Evolutionary conservation across 768 basidiomycete genomes (phyloP).

Genomic region (Mycena metata): DNA sequence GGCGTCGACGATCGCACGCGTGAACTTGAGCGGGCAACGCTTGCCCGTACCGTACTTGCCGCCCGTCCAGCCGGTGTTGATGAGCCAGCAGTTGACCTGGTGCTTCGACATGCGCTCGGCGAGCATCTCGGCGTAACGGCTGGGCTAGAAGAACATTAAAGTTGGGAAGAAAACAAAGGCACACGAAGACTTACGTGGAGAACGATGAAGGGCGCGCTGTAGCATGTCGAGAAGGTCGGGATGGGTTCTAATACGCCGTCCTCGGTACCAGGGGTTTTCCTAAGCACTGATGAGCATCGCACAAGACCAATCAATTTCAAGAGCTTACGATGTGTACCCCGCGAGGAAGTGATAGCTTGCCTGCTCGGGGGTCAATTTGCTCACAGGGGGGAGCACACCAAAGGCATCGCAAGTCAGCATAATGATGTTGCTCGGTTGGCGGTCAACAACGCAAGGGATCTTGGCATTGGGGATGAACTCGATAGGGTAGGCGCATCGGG

Average conservation of each 20-base stretch:
- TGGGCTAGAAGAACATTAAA: conserved; percentile 64
- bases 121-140: conserved; percentile 97
- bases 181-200: conserved; percentile 79
- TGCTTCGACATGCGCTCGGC: conserved; percentile 92
- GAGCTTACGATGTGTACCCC: conserved; percentile 90
- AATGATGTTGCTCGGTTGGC: conserved; percentile 94
- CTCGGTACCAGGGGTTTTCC: conserved; percentile 99
- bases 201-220: conserved; percentile 99
- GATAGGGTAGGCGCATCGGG: conserved; percentile 99
- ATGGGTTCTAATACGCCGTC: conserved; percentile 98
- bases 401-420: conserved; percentile 99
- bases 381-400: conserved; percentile 97
- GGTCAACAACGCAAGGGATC: conserved; percentile 90
- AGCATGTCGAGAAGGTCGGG: conserved; percentile 99
- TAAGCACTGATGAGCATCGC: conserved; percentile 48
- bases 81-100: conserved; percentile 95
- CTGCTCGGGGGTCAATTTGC: conserved; percentile 92
- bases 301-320: not conserved
- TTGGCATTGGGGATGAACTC: conserved; percentile 96
- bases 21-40: conserved; percentile 96
- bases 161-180: conserved; percentile 39
- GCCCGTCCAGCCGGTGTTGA: conserved; percentile 98
- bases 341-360: conserved; percentile 98
- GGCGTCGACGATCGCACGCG: conserved; percentile 96
- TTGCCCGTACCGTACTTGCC: conserved; percentile 94